A percentile compares a stretch with the other conserved stretches of the same genome.
Conservation (phyloP, 169 alveolate genomes). For the Plasmodium sp. region DNA sequence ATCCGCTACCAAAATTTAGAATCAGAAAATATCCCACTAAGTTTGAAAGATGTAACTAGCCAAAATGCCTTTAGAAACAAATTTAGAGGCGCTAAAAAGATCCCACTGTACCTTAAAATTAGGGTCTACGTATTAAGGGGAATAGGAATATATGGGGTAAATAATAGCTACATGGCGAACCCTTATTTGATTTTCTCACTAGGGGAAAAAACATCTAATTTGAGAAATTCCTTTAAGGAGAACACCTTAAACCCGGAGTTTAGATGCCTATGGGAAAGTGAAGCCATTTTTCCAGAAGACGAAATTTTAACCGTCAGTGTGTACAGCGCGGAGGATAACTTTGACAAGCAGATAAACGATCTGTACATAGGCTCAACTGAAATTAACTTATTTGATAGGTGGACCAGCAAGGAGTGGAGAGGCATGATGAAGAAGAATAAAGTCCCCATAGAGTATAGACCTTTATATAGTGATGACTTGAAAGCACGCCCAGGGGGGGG, state of each 20-base stretch:
- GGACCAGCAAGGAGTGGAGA: slow-evolving; percentile 93
- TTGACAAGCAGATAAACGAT: slow-evolving; percentile 83
- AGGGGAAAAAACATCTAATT: slow-evolving; percentile 80
- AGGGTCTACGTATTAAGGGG: slow-evolving; percentile 86
- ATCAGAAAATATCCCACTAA: slow-evolving; percentile 67
- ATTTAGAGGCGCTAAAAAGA: slow-evolving; percentile 82
- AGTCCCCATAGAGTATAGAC: slow-evolving; percentile 91
- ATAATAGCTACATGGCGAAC: slow-evolving; percentile 69
- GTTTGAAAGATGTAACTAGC: slow-evolving; percentile 64
- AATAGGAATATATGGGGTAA: slow-evolving; percentile 74
- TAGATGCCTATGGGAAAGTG: slow-evolving; percentile 84
- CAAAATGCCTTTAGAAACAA: slow-evolving; percentile 76
- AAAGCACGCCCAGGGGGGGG: background rate
- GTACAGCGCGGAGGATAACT: slow-evolving; percentile 78
- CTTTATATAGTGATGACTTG: slow-evolving; percentile 77
- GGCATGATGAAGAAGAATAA: slow-evolving; percentile 87
- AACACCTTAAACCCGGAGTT: slow-evolving; percentile 82
- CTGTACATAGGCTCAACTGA: slow-evolving; percentile 89
- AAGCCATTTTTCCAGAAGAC: slow-evolving; percentile 87
- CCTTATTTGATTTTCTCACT: slow-evolving; percentile 83
- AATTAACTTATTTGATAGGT: slow-evolving; percentile 91
- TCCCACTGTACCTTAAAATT: slow-evolving; percentile 84
- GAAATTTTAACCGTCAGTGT: slow-evolving; percentile 82
- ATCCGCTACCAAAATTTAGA: slow-evolving; percentile 31
- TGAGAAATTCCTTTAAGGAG: slow-evolving; percentile 76